Evolutionary conservation across 1,284 basidiomycete species (phyloP), one percentile per base, ranked within the genome.

Genomic region (Apiotrichum montevideense): DNA sequence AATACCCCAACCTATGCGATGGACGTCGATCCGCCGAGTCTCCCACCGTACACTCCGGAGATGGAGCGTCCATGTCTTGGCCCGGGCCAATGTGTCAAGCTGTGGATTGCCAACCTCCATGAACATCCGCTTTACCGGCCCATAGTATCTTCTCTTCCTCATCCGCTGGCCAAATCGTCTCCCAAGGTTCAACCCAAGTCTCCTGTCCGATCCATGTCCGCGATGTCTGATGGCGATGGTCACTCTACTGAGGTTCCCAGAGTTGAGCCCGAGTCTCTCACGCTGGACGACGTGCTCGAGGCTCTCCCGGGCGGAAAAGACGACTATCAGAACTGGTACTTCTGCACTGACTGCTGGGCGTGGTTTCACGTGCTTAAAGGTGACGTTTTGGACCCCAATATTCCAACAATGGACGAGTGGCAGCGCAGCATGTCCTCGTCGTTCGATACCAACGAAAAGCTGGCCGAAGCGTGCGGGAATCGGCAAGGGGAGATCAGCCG

Each of bases 261-360:
- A 21, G 41, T 11, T 10, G 41, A 42, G n/a, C 10, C 41, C 10
- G 6, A 37, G 33, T 21, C 49, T 4, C 49, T 57, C 32, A 66
- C 63, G 0, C 0, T 57, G 6, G 57, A 56, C 14, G 68, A 73
- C 32, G 68, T 75, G 1, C 63, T 55, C 57, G 64, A 64, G 3
- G 63, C 73, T 3, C 61, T 69, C 7, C 73, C 73, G 1, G 73
- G 73, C 6, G 65, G 66, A 2, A 37, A 41, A 21, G 50, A 61
- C 6, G 34, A 55, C 15, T 61, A 64, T 42, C 34, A 56, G 5
- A 60, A 73, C 21, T 75, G 70, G 70, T 75, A 63, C 55, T 75
- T 73, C 58, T 75, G 73, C 51, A 47, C 63, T 13, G 61, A 59
- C 0, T 75, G 73, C 47, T 72, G 67, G 66, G 67, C 59, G 3